Base-by-base conservation (phyloP, 805 yeast genomes). In the Candida jianshihensis region DNA sequence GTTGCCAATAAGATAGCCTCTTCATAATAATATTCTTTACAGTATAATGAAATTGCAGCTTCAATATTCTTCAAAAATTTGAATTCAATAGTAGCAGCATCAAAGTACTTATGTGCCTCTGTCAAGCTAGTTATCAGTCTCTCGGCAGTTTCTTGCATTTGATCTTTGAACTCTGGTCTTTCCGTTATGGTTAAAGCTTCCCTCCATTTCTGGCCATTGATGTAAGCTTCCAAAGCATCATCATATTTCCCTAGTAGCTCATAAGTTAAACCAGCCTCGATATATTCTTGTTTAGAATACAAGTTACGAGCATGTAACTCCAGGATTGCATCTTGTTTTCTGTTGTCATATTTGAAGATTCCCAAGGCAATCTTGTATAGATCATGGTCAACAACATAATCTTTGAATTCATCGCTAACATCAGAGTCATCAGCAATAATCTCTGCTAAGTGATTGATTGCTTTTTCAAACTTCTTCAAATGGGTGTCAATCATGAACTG, bases 401-500 rank as follows among this genome's bases (percentile, higher is more conserved):
- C 71, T 31, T 77, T 66, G 30, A 86, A 68, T 56, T 86, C 95
- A 3, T 63, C 66, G 8, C 71, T 64, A 6, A 68, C 56, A 4
- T 54, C 60, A 18, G 33, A 35, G 26, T 49, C 60, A 8, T 49
- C 54, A 25, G 54, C 53, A 16, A 57, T 67, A 21, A 77, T 61
- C 39, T 72, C 73, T 41, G 70, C 58, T 24, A 92, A 65, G 56
- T 85, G 80, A 12, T 53, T 62, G 43, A 90, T 63, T 0, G 96
- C 97, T 53, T 73, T 77, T 22, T 69, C 73, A 53, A 70, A 68
- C 31, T 78, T 73, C 50, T 80, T 77, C 56, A 92, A 70, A 53
- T 78, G 68, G 34, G 84, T 81, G 55, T 92, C 97, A 47, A 92
- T 83, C 53, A 77, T 58, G 53, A 85, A 89, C 52, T 73, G 71